These are phyloP conservation scores for Solanum pennellii DNA, from an alignment of 257 asterid genomes.

Conservation along the genomic window DNA sequence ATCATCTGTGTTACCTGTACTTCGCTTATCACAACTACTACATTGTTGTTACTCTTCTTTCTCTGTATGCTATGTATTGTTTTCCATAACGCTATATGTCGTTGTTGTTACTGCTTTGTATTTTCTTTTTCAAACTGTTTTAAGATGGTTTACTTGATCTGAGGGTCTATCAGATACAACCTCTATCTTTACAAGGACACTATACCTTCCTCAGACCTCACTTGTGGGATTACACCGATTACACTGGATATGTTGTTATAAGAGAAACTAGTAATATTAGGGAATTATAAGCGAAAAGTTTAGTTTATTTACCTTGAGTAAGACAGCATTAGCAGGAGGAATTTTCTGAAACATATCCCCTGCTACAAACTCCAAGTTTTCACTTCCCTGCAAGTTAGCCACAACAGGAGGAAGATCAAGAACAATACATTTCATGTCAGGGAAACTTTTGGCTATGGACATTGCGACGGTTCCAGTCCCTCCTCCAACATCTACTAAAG, in stretches of 20 bases:
- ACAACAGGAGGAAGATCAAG: slow-evolving; percentile 21
- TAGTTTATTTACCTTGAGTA: neutral
- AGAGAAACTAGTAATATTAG: neutral
- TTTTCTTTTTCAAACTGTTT: neutral
- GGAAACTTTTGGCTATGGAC: slow-evolving; percentile 6
- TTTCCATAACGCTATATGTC: neutral
- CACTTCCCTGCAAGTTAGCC: neutral
- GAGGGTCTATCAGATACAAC: neutral
- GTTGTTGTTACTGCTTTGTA: neutral
- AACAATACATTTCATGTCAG: slow-evolving; percentile 7
- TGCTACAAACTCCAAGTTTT: slow-evolving; percentile 1
- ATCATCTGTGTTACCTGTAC: neutral
- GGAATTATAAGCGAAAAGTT: neutral
- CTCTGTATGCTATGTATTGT: neutral
- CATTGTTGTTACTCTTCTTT: neutral
- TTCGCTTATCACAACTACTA: neutral
- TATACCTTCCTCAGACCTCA: neutral
- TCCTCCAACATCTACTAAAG: slow-evolving; percentile 23
- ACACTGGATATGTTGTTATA: neutral
- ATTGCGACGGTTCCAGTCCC: slow-evolving; percentile 16
- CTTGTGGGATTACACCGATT: neutral
- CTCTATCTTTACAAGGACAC: neutral
- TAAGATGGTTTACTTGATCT: neutral
- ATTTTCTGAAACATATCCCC: slow-evolving; percentile 12
- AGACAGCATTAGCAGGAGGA: slow-evolving; percentile 6